Evolutionary conservation across 345 rosid species (phyloP), one percentile per base, ranked within the genome.

Genomic region (Cardamine resedifolia): DNA sequence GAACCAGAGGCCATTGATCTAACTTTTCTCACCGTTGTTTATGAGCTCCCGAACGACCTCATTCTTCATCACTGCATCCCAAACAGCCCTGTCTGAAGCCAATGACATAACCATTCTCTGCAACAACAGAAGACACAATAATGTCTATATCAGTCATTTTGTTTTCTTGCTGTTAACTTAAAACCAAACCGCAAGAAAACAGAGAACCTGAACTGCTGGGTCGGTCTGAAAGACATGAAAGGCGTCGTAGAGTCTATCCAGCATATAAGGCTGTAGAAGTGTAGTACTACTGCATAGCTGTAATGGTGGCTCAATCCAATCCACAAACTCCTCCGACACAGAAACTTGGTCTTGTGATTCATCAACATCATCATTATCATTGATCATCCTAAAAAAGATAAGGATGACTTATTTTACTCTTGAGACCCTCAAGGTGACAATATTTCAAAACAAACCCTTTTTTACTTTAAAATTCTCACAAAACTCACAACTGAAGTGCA

Each of bases 21-120:
- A 12, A 38, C 10, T 7, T 26, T 4, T 26, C 55, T 63, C 41
- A 77, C 76, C 68, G 15, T 58, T 57, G 24, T 38, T 64, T 30
- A 77, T 82, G 33, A 94, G 89, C 81, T 91, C 90, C 20, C 78
- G 86, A 38, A 94, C 98, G 9, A 61, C 91, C 26, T 85, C 85
- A 76, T 94, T 89, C 45, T 78, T 89, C 81, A 89, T 71, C 74
- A 94, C 95, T 31, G 97, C 98, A 78, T 87, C 81, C 96, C 97
- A 91, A 16, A 94, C 96, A 78, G 89, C 86, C 73, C 44, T 79
- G 58, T 94, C 98, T 6, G 97, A 88, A 55, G 96, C 80, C 68
- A 94, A 60, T 3, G 98, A 89, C 68, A 84, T 38, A 27, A 94
- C 98, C 96, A 89, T 94, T 34, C 73, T 77, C 80, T 77, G 45